Evolutionary conservation across 1,284 basidiomycete species (phyloP).

Genomic region (Trichosporon faecale): DNA sequence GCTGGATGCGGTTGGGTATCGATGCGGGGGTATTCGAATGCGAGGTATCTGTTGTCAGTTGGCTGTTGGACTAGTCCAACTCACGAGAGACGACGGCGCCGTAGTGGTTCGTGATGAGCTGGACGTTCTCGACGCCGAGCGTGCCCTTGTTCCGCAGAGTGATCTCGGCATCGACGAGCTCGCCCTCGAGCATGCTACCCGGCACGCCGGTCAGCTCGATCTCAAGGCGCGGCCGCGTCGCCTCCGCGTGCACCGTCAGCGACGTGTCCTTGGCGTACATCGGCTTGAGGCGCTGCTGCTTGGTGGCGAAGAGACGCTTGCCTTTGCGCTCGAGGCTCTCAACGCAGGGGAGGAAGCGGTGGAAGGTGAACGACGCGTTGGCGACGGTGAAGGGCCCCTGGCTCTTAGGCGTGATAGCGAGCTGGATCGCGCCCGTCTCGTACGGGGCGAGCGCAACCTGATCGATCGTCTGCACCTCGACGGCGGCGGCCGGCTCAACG

Average conservation of each 20-base stretch:
- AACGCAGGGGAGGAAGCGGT: slow-evolving; percentile 49
- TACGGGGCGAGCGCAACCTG: slow-evolving; percentile 48
- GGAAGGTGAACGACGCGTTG: slow-evolving; percentile 48
- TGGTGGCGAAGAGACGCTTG: slow-evolving; percentile 51
- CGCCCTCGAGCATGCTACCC: slow-evolving; percentile 39
- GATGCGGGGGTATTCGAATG: slow-evolving; percentile 24
- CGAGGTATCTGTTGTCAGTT: slow-evolving; percentile 22
- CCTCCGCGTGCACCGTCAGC: slow-evolving; percentile 46
- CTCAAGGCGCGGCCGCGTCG: slow-evolving; percentile 42
- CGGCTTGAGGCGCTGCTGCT: slow-evolving; percentile 47
- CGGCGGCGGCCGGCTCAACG: slow-evolving; percentile 22
- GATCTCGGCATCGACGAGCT: slow-evolving; percentile 33
- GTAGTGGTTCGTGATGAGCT: slow-evolving; percentile 35
- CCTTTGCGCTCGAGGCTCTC: slow-evolving; percentile 52
- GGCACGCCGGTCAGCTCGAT: slow-evolving; percentile 36
- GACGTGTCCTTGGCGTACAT: slow-evolving; percentile 53
- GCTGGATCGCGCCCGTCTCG: slow-evolving; percentile 41
- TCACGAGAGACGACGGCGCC: slow-evolving; percentile 23
- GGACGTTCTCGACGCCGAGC: slow-evolving; percentile 34
- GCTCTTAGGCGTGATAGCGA: slow-evolving; percentile 34
- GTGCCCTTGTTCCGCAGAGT: slow-evolving; percentile 45
- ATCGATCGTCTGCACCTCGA: slow-evolving; percentile 30
- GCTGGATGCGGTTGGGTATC: slow-evolving; percentile 32
- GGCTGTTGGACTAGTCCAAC: background rate
- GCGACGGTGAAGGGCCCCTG: slow-evolving; percentile 38